A percentile compares a stretch with the other conserved stretches of the same genome.
Conservation (phyloP, 495 filamentous ascomycete species). For the Pseudomonodictys pantanalensis region DNA sequence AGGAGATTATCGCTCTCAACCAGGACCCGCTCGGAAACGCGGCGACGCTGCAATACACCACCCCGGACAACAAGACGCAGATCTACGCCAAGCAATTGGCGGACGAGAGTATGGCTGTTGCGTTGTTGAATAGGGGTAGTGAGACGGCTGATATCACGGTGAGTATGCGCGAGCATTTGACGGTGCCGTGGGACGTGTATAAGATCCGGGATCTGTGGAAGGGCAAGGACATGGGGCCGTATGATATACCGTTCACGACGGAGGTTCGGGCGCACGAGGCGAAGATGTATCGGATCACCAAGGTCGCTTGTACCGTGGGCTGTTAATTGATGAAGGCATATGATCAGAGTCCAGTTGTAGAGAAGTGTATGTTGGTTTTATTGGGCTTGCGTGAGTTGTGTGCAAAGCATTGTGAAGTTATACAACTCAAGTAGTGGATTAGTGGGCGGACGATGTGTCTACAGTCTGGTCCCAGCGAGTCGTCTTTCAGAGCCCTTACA, state of each 20-base stretch:
- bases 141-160: slow-evolving; percentile 29
- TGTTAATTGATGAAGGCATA: no score
- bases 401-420: no score
- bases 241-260: slow-evolving; percentile 35
- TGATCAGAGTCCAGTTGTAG: no score
- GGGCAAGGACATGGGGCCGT: slow-evolving; percentile 30
- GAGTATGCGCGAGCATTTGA: slow-evolving; percentile 25
- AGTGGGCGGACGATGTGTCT: no score
- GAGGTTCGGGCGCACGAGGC: slow-evolving; percentile 33
- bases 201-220: slow-evolving; percentile 34
- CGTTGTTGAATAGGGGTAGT: slow-evolving; percentile 32
- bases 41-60: slow-evolving; percentile 3
- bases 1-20: slow-evolving; percentile 25
- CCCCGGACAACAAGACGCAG: slow-evolving; percentile 3
- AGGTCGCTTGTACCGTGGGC: slow-evolving; percentile 16
- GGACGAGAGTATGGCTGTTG: slow-evolving; percentile 31
- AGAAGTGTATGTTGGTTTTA: no score
- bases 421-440: no score
- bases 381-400: no score
- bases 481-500: no score
- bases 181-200: slow-evolving; percentile 31
- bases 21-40: slow-evolving; percentile 20
- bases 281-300: slow-evolving; percentile 23
- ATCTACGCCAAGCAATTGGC: slow-evolving; percentile 18
- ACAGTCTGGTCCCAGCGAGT: no score